Evolutionary conservation across 2,329 filamentous ascomycete species (phyloP), one percentile per base, ranked within the genome.

Genomic region (Trichophyton rubrum): DNA sequence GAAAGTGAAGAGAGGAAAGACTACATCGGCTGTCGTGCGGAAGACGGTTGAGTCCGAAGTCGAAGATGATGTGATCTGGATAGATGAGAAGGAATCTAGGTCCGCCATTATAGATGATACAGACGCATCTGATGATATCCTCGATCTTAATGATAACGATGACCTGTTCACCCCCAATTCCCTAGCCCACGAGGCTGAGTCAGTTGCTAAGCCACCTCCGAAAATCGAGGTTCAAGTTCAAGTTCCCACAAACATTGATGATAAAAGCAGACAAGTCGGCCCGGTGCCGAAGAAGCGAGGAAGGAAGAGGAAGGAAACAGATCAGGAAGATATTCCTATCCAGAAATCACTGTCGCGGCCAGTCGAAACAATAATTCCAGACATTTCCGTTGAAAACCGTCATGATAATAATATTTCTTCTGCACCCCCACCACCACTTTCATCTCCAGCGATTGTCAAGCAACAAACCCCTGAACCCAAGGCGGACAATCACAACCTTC

Each of bases 1-100:
- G 64, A 76, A 75, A 58, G 58, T 71, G 20, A 80, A 77, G 66
- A 72, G 78, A 62, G 72, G 73, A 41, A 77, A 77, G 61, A 74
- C 73, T 3, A 73, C 70, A 0, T 74, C 73, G 3, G 66, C 68
- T 20, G 67, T 69, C 1, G 61, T 71, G 2, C 67, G 68, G 17
- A 73, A 70, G 47, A 63, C 67, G 3, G 63, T 65, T 38, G 65
- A 70, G 33, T 62, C 69, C 3, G 71, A 69, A 55, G 63, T 70
- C n/a, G 73, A 75, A 55, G 71, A 71, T 38, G 74, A 77, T 58
- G 72, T 76, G 22, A 72, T 75, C 38, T 76, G 74, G 73, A 60
- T 76, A 4, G 72, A 66, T 7, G 70, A 72, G 4, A 41, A 22
- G 30, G 41, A 40, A 41, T n/a, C 49, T 30, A 41, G 11, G 17